Evolutionary conservation across 192 early-diverging fungal genomes (phyloP), one percentile per base, ranked within the genome.

Genomic region (Gonapodya prolifera): DNA sequence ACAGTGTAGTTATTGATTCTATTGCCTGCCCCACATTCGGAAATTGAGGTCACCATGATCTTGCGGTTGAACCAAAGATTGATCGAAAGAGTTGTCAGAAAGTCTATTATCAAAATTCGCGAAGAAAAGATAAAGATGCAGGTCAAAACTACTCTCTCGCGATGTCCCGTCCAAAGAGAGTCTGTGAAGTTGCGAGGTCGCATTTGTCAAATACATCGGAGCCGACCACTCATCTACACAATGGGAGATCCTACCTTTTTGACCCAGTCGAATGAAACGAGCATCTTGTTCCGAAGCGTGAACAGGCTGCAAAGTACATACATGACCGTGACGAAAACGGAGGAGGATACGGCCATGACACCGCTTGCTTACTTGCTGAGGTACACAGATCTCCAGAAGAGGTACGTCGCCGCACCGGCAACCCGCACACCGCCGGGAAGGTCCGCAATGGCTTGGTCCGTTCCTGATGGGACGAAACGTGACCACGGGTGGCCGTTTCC

Each of bases 371-470:
- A 82, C 76, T 88, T 82, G 83, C 80, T 83, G 1, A 87, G 77
- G 75, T 87, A 88, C 0, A 82, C 87, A 70, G 78, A 80, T 33
- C 85, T 17, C 87, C 87, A 88, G 77, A 87, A 87, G 34, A 75
- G 84, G 81, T 78, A 86, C 1, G 87, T 88, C 70, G 85, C 32
- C 18, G 78, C 77, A 34, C 87, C 87, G 17, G 83, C 81, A 33
- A 86, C 45, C 33, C 86, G 86, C 30, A 88, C 77, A 35, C 80
- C 80, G 17, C 78, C 80, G 18, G 94, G 96, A n/a, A 98, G 80
- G 77, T 98, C 95, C 1, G 95, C 95, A 84, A 98, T 95, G 35
- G 95, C 96, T 83, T 92, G 91, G 78, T 98, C 96, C n/a, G 88
- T 88, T 8, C 95, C n/a, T n/a, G n/a, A n/a, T n/a, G n/a, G n/a